A percentile compares a stretch with the other conserved stretches of the same genome.
These are phyloP conservation scores for Byssothecium circinans DNA, from an alignment of 2,329 filamentous ascomycete species.

Conservation along the genomic window DNA sequence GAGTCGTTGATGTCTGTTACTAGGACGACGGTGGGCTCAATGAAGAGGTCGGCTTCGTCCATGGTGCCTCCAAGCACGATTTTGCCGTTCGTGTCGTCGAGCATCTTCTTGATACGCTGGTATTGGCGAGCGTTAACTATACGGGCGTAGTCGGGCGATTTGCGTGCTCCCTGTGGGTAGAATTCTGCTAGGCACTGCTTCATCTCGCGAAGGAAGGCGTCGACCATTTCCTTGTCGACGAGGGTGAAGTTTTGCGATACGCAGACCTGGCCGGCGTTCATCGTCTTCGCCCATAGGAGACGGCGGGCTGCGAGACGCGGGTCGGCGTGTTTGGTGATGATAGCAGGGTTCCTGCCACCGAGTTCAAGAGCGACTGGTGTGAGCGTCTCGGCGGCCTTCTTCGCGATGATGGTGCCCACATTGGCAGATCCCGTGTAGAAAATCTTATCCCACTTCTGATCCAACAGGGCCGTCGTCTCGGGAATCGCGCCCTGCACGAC, in stretches of 20 bases:
- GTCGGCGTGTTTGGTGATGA: conserved; percentile 83
- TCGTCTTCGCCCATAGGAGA: conserved; percentile 83
- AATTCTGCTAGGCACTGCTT: conserved; percentile 72
- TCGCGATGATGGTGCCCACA: conserved; percentile 65
- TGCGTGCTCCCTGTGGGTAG: conserved; percentile 78
- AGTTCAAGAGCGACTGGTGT: conserved; percentile 90
- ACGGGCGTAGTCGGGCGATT: conserved; percentile 75
- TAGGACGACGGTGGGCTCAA: conserved; percentile 90
- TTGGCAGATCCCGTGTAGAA: conserved; percentile 84
- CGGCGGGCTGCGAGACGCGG: conserved; percentile 78
- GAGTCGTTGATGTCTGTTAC: conserved; percentile 75
- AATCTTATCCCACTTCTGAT: conserved; percentile 96
- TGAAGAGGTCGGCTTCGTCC: conserved; percentile 78
- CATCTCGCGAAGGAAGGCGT: conserved; percentile 73
- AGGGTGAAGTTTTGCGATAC: conserved; percentile 91
- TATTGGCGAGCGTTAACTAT: conserved; percentile 83
- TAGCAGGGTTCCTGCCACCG: conserved; percentile 88
- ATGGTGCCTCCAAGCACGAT: conserved; percentile 84
- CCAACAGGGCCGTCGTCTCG: conserved; percentile 79
- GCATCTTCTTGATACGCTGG: conserved; percentile 81
- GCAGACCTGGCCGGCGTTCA: conserved; percentile 90
- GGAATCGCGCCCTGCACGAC: conserved; percentile 79
- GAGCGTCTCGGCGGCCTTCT: conserved; percentile 56
- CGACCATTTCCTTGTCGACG: conserved; percentile 73
- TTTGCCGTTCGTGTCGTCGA: conserved; percentile 80